Evolutionary conservation across 116 monocot species (phyloP), one percentile per base, ranked within the genome.

Genomic region (Posidonia oceanica): DNA sequence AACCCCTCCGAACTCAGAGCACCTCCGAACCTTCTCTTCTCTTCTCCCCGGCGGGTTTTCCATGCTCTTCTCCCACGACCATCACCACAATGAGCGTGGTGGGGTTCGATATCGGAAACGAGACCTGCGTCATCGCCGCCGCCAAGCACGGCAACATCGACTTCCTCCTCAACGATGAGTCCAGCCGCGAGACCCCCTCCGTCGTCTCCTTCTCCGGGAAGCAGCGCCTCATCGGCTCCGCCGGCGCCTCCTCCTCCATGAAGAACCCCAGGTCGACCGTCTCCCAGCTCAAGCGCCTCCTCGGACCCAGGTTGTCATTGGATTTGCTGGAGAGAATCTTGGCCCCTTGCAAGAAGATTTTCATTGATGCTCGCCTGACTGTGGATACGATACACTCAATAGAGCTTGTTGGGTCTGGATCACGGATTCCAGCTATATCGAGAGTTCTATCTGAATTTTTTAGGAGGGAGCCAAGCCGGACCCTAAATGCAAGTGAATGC

Each of bases 401-500:
- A 60, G 94, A 94, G 76, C 81, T 94, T 65, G 83, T 82, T 69
- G 87, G 94, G 17, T 94, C 90, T 2, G 90, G 94, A 0, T 94
- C 94, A 17, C 78, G 90, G 54, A 81, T 94, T 11, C 94, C 90
- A 5, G 90, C 87, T 40, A 83, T 94, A 22, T 77, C 83, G 16
- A 85, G 54, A 71, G 83, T 87, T 63, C 55, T 94, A 66, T 77
- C 83, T 2, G 82, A 78, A 56, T 84, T 83, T 60, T 94, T 87
- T 62, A 76, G 75, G 29, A 94, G 80, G 76, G 82, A 94, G 57
- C 80, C 87, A 5, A 89, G 78, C 52, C 81, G 90, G 8, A 90
- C 94, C 1, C 77, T 90, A 76, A 94, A 94, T 73, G 85, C 90
- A 1, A 94, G 87, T 54, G 90, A 94, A 65, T 94, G 93, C 79